Conservation (phyloP, 805 yeast genomes). For the Nakazawaea wickerhamii region DNA sequence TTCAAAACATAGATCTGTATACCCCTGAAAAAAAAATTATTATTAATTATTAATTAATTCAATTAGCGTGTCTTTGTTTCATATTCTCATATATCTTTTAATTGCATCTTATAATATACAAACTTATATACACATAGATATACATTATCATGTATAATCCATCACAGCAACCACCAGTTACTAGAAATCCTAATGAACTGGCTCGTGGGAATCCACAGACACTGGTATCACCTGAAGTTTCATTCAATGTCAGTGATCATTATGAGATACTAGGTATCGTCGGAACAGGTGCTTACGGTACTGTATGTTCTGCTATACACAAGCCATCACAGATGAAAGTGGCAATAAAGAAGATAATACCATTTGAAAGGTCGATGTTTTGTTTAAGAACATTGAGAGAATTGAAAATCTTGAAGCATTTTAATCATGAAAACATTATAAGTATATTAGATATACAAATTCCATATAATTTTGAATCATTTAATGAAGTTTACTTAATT, state of each 20-base stretch:
- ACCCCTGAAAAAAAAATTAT: slow-evolving; percentile 5
- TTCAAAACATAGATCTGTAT: not conserved
- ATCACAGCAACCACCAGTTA: not conserved
- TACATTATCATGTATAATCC: not conserved
- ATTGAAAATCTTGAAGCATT: slow-evolving; percentile 80
- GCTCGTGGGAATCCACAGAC: not conserved
- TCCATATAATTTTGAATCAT: slow-evolving; percentile 69
- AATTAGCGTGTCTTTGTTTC: not conserved
- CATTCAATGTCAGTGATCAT: slow-evolving; percentile 84
- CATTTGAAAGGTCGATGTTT: slow-evolving; percentile 84
- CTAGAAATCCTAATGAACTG: not conserved
- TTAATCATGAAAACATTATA: slow-evolving; percentile 90
- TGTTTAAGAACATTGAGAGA: slow-evolving; percentile 87
- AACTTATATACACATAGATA: not conserved
- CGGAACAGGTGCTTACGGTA: slow-evolving; percentile 96
- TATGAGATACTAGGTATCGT: slow-evolving; percentile 80
- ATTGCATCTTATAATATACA: not conserved
- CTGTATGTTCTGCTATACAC: slow-evolving; percentile 86
- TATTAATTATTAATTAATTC: not conserved
- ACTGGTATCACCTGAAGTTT: slow-evolving; percentile 11
- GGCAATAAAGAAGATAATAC: slow-evolving; percentile 93
- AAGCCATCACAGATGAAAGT: slow-evolving; percentile 81
- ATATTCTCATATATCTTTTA: not conserved
- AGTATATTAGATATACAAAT: slow-evolving; percentile 84
- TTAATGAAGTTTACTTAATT: slow-evolving; percentile 82